A percentile compares a stretch with the other conserved stretches of the same genome.
Conservation (phyloP, 192 early-diverging fungal species). For the Linnemannia exigua region DNA sequence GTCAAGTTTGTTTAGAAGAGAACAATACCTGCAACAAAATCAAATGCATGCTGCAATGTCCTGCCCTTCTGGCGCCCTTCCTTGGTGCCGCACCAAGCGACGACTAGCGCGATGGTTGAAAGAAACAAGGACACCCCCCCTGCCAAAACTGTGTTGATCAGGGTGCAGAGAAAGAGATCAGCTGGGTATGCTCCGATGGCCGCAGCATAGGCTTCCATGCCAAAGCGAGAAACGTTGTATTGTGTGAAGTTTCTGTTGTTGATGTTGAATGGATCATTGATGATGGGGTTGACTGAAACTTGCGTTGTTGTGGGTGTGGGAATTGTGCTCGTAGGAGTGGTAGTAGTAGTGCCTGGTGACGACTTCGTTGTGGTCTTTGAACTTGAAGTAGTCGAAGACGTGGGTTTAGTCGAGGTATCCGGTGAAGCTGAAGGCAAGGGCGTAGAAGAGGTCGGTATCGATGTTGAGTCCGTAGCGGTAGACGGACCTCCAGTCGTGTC, state of each 20-base stretch:
- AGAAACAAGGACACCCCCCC: conserved; percentile 40
- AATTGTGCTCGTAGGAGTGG: not conserved
- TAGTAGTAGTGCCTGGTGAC: not conserved
- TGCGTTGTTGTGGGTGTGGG: conserved; percentile 1
- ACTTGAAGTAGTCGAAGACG: not conserved
- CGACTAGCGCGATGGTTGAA: conserved; percentile 20
- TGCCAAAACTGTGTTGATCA: conserved; percentile 37
- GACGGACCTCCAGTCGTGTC: no score
- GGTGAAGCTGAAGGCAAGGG: not conserved
- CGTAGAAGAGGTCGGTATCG: not conserved
- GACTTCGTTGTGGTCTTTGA: not conserved
- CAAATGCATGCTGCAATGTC: conserved; percentile 44
- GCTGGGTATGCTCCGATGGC: conserved; percentile 47
- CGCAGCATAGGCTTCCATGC: conserved; percentile 48
- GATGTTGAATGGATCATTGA: conserved; percentile 33
- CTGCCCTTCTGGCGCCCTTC: conserved; percentile 49
- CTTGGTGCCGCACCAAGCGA: conserved; percentile 24
- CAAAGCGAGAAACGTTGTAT: conserved; percentile 40
- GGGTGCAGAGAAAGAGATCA: conserved; percentile 28
- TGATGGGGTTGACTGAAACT: conserved; percentile 16
- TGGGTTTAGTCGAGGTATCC: not conserved
- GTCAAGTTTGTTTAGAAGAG: not conserved
- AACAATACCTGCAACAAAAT: conserved; percentile 32
- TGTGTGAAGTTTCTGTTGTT: not conserved
- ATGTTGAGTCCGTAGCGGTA: not conserved